Evolutionary conservation across 163 green algal species (phyloP).

Genomic region (Prototheca stagnorum): DNA sequence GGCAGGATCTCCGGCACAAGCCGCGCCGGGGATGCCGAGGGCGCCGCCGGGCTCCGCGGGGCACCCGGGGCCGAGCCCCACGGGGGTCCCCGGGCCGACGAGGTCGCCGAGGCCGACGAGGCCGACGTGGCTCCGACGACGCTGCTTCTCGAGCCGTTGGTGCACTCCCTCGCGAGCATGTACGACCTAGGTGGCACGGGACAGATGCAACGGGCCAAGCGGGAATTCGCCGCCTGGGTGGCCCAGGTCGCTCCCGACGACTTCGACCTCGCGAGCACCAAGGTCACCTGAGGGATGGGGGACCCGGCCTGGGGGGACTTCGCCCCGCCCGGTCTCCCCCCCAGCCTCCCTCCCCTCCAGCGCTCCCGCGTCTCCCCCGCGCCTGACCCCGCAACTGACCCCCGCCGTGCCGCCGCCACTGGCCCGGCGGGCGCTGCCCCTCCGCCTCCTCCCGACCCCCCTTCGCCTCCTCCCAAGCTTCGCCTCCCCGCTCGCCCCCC

Average conservation of each 20-base stretch:
- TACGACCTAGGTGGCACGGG: not conserved
- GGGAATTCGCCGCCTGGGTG: slow-evolving; percentile 4
- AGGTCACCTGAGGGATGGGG: not conserved
- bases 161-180: not conserved
- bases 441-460: too few relatives aligned
- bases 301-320: too few relatives aligned
- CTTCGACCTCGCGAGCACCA: slow-evolving; percentile 2
- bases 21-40: not conserved
- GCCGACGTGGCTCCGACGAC: not conserved
- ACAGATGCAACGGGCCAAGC: not conserved
- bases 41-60: slow-evolving; percentile 4
- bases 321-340: too few relatives aligned
- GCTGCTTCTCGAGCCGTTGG: not conserved
- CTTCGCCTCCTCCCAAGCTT: too few relatives aligned
- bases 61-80: too few relatives aligned
- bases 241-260: slow-evolving; percentile 5
- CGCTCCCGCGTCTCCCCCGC: not conserved
- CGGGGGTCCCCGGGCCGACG: too few relatives aligned
- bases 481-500: too few relatives aligned
- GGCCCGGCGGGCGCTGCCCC: too few relatives aligned
- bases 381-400: not conserved
- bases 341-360: too few relatives aligned
- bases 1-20: not conserved
- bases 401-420: not conserved
- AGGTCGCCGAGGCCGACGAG: not conserved